A percentile compares a stretch with the other conserved stretches of the same genome.
These are phyloP conservation scores for Colletotrichum sp. DNA, from an alignment of 2,329 filamentous ascomycete species.

Conservation along the genomic window DNA sequence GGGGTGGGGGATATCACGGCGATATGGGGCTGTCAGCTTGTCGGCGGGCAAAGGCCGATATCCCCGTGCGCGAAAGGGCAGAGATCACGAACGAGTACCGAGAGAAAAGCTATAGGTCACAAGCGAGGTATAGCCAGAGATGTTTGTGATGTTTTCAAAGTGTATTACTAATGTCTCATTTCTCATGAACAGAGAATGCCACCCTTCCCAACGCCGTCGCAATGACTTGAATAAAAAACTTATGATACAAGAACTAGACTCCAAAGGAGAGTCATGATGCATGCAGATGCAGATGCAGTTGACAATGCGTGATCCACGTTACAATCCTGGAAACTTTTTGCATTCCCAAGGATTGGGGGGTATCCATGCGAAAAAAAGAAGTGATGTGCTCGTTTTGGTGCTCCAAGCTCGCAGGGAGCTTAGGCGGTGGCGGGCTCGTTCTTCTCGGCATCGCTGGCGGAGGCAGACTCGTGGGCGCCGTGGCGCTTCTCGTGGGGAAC, in stretches of 20 bases:
- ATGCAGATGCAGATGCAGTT: not conserved
- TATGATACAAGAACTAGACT: conserved; percentile 8
- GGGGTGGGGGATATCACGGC: not conserved
- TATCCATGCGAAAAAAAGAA: not conserved
- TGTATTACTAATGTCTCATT: conserved; percentile 16
- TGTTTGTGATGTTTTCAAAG: not conserved
- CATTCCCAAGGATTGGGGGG: not conserved
- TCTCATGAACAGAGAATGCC: conserved; percentile 6
- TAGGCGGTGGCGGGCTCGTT: not conserved
- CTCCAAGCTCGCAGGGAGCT: not conserved
- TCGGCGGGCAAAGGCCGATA: not conserved
- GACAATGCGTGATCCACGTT: not conserved
- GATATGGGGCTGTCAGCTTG: not conserved
- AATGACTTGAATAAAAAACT: not conserved
- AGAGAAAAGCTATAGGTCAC: not conserved
- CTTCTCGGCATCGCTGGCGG: conserved; percentile 13
- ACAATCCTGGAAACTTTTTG: not conserved
- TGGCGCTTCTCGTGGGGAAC: conserved; percentile 30
- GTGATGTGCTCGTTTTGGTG: not conserved
- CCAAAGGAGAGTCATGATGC: not conserved
- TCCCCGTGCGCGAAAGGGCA: not conserved
- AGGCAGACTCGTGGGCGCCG: conserved; percentile 17
- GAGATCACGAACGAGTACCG: not conserved
- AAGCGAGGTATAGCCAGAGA: not conserved
- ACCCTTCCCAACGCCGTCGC: conserved; percentile 17